phyloP scores from a whole-genome alignment of 169 alveolate genomes.

The Amoebophrya sp. region DNA sequence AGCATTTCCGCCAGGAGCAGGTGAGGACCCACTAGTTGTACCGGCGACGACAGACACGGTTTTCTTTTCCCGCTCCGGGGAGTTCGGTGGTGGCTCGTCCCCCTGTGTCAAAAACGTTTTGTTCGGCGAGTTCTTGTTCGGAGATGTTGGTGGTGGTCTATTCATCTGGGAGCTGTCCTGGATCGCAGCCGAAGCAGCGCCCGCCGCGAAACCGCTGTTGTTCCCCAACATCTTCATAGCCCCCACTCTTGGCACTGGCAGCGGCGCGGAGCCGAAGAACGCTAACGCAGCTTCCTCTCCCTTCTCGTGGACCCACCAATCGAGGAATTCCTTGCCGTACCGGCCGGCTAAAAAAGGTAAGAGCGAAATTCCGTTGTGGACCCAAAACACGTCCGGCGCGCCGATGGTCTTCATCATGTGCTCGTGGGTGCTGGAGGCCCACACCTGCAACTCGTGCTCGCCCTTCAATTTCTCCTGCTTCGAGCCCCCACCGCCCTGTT shows the following conservation, averaged over 20 bases:
- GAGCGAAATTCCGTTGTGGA: neutral
- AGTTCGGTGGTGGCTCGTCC: neutral
- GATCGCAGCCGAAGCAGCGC: neutral
- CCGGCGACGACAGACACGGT: too few species aligned
- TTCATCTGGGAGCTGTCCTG: neutral
- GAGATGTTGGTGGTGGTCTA: neutral
- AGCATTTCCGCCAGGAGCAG: neutral
- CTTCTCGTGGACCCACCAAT: neutral
- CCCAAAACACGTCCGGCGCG: neutral
- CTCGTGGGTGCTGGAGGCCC: neutral
- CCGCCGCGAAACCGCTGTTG: neutral
- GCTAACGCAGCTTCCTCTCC: neutral
- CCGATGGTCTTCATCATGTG: neutral
- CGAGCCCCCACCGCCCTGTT: neutral
- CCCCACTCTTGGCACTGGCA: neutral
- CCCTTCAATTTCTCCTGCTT: neutral
- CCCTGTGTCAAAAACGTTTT: neutral
- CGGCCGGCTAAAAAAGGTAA: neutral
- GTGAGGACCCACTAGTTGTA: neutral
- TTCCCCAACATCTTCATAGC: neutral
- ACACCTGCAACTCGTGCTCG: neutral
- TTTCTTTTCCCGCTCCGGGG: neutral
- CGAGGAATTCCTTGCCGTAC: neutral
- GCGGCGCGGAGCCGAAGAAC: neutral
- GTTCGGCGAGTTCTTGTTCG: neutral